Evolutionary conservation across 73 alveolate genomes (phyloP).

Genomic region (Paramecium tetraurelia): DNA sequence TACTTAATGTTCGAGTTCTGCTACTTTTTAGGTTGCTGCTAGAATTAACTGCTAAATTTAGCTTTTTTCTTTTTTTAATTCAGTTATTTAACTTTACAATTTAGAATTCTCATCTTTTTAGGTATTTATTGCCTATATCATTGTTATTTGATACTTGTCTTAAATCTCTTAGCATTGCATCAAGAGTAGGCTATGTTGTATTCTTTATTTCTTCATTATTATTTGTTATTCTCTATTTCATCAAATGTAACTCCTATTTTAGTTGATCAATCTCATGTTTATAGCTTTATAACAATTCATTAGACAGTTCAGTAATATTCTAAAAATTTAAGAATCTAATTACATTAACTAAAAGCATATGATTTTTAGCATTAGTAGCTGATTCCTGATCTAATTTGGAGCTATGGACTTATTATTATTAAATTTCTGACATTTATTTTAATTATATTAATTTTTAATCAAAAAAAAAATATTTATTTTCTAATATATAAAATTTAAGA

Average conservation of each 20-base stretch:
- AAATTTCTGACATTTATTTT: background rate
- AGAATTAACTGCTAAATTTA: background rate
- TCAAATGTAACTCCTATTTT: conserved; percentile 46
- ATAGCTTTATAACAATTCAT: conserved; percentile 29
- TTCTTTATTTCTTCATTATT: conserved; percentile 40
- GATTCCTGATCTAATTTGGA: conserved; percentile 36
- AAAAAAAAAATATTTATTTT: background rate
- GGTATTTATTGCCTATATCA: conserved; percentile 36
- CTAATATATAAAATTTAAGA: background rate
- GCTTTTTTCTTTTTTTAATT: conserved; percentile 32
- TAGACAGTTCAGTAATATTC: conserved; percentile 41
- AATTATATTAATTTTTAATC: background rate
- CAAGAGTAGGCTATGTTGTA: conserved; percentile 39
- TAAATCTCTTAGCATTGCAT: conserved; percentile 42
- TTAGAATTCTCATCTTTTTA: conserved; percentile 51
- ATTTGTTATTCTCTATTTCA: conserved; percentile 32
- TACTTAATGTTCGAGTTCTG: conserved; percentile 49
- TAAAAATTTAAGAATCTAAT: background rate
- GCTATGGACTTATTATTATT: background rate
- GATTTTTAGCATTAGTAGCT: conserved; percentile 50
- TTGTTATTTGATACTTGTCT: background rate
- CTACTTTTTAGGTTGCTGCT: conserved; percentile 41
- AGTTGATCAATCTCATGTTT: conserved; percentile 30
- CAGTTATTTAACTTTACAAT: conserved; percentile 21
- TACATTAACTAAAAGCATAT: conserved; percentile 20